Base-by-base conservation (phyloP, 768 basidiomycete species). In the Daedalea quercina region DNA sequence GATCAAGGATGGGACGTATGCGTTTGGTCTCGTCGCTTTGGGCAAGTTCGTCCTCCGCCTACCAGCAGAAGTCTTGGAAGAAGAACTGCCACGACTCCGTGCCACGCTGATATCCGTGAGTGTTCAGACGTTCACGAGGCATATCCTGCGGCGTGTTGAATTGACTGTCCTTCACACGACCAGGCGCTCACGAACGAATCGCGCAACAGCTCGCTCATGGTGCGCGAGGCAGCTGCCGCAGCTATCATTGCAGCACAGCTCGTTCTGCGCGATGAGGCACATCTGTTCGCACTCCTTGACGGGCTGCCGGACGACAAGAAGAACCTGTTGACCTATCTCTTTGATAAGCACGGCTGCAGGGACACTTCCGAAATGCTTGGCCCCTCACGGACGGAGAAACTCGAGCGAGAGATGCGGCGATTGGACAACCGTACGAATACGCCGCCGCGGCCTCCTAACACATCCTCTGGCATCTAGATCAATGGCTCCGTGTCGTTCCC, bases 231-330 rank as follows among this genome's bases (percentile, higher is more conserved):
- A 0, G 89, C 88, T 2, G 88, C 90, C 2, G 84, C 85, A 1
- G 76, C 81, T 13, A 90, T 91, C 62, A 89, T 90, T 55, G 85
- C 91, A 13, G 87, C 89, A 0, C 91, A 93, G 60, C 73, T 91
- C 28, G 83, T 92, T 51, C 71, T 94, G 37, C 79, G 82, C 23
- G 90, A 94, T 62, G 91, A 93, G 64, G 82, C 83, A 0, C 88
- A 90, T 58, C 73, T 94, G 1, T 94, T 94, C 60, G 73, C 80
- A 34, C 78, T 94, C 17, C 71, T 94, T 43, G 87, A 90, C 53
- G 87, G 86, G 4, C 74, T 94, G 40, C 82, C 88, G n/a, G 86
- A 90, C 55, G 89, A 90, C 61, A 90, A 93, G 76, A 92, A 91
- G 75, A 92, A 94, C 63, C 73, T 93, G 17, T 72, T 94, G 46